phyloP scores from a whole-genome alignment of 2,329 filamentous ascomycete genomes.

The Fusarium sp. region DNA sequence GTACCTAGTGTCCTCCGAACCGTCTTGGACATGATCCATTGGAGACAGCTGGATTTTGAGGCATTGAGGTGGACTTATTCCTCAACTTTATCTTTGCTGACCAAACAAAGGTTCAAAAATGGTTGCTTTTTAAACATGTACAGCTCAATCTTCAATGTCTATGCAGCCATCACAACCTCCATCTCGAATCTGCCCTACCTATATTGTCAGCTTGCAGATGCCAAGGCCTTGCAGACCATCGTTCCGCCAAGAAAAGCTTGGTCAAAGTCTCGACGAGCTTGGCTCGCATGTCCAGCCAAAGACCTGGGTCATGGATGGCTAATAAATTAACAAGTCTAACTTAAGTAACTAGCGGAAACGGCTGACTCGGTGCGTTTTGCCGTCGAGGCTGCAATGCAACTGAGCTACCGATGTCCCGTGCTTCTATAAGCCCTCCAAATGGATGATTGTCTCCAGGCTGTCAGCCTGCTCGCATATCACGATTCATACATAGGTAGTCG shows the following conservation, averaged over 20 bases:
- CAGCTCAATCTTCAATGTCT: conserved; percentile 1
- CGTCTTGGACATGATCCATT: conserved; percentile 4
- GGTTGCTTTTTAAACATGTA: neutral
- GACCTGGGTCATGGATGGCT: conserved; percentile 22
- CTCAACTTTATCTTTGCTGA: too few relatives aligned
- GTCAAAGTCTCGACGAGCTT: conserved; percentile 44
- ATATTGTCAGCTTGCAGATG: conserved; percentile 42
- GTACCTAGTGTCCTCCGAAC: conserved; percentile 17
- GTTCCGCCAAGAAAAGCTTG: conserved; percentile 52
- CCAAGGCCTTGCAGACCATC: conserved; percentile 43
- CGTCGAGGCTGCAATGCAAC: conserved; percentile 5
- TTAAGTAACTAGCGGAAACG: conserved; percentile 19
- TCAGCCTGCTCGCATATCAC: neutral
- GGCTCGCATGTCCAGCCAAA: conserved; percentile 38
- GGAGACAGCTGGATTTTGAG: conserved; percentile 9
- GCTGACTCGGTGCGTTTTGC: conserved; percentile 15
- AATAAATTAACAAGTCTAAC: conserved; percentile 16
- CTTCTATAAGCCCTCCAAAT: neutral
- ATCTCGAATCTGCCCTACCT: conserved; percentile 35
- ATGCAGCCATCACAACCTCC: conserved; percentile 1
- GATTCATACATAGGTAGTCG: neutral
- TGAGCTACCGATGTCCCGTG: neutral
- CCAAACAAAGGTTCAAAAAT: neutral
- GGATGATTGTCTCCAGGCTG: neutral
- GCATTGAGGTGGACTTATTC: neutral